Evolutionary conservation across 1,284 basidiomycete genomes (phyloP), one percentile per base, ranked within the genome.

Genomic region (Ceratobasidium sp.): DNA sequence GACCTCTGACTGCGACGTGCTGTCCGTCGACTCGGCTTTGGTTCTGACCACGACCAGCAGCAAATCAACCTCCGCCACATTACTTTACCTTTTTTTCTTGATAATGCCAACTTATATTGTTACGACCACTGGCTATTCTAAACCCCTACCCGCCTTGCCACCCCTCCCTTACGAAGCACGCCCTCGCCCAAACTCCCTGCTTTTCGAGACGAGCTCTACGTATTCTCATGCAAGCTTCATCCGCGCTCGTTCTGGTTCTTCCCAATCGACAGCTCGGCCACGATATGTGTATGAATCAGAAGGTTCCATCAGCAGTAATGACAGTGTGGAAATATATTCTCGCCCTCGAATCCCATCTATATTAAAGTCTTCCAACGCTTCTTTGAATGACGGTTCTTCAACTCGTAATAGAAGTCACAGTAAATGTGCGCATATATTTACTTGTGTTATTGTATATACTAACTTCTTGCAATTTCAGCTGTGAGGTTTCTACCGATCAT

Each of bases 401-500:
- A 16, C 8, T 26, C 57, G 39, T 1, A 39, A 34, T 18, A 59
- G 39, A 18, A 36, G 28, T 9, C 36, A 59, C 12, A 39, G 57
- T 26, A 59, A 59, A 59, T 41, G 57, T 59, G 43, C 57, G 57
- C 57, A 59, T 59, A 59, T 23, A 59, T n/a, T 12, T n/a, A 30
- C 28, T 34, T 8, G 23, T 34, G 26, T 3, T 6, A 14, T n/a
- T n/a, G 16, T 34, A 5, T 57, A 18, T 9, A 3, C 30, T 36
- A 34, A 57, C 30, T 39, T 39, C 34, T 34, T 36, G n/a, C 16
- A 6, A 4, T 59, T 59, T 59, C 34, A 59, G 57, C 57, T n/a
- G 57, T 59, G 16, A 39, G 57, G 23, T 59, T 59, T 23, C 28
- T 59, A 18, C 57, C 57, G 6, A 59, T 59, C 23, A 59, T 59